Evolutionary conservation across 345 rosid species (phyloP).

Genomic region (Rhodomyrtus tomentosa): DNA sequence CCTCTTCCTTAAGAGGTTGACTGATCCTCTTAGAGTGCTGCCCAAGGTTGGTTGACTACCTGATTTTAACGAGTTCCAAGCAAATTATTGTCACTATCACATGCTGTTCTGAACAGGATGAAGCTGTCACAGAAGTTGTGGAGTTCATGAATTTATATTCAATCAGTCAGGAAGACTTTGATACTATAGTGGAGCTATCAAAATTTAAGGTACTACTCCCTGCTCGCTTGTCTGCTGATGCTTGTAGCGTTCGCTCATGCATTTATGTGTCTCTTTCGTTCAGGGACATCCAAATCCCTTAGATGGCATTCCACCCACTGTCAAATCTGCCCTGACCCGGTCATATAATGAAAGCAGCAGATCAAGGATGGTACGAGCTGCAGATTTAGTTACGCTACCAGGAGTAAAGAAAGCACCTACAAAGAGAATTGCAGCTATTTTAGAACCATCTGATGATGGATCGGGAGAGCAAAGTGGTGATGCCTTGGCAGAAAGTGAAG

Average conservation of each 20-base stretch:
- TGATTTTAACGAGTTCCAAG: background rate
- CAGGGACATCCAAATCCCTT: conserved; percentile 75
- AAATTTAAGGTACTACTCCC: conserved; percentile 55
- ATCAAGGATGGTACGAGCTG: conserved; percentile 67
- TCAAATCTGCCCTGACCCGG: conserved; percentile 84
- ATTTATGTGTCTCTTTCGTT: conserved; percentile 1
- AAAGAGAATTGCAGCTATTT: conserved; percentile 69
- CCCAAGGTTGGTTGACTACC: conserved; percentile 65
- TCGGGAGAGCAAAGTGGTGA: conserved; percentile 54
- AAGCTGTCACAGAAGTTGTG: conserved; percentile 79
- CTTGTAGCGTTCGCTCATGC: background rate
- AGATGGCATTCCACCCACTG: conserved; percentile 73
- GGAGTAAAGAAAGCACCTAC: conserved; percentile 73
- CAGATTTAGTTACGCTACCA: conserved; percentile 80
- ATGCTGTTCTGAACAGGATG: conserved; percentile 37
- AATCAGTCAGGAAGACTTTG: conserved; percentile 80
- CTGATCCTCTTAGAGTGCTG: conserved; percentile 61
- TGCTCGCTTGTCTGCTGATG: background rate
- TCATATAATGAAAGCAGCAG: conserved; percentile 71
- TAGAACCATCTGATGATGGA: conserved; percentile 60
- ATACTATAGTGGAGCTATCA: conserved; percentile 62
- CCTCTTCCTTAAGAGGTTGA: conserved; percentile 56
- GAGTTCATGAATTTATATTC: conserved; percentile 87
- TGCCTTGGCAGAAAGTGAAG: conserved; percentile 42
- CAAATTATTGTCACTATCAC: background rate